phyloP scores from a whole-genome alignment of 768 basidiomycete genomes.

The Postia placenta region DNA sequence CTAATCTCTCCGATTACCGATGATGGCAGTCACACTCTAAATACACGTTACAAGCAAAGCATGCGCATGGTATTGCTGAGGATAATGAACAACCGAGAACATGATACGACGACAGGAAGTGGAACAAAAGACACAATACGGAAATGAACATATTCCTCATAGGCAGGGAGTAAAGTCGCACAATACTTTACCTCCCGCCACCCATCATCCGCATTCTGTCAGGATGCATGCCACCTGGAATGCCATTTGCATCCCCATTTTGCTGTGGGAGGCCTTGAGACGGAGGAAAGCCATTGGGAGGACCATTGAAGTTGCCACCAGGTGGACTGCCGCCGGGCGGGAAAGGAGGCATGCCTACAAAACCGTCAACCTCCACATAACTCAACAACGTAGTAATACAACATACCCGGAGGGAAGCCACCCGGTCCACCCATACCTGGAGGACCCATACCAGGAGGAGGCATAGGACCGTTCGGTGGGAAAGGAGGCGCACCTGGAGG shows the following conservation, averaged over 20 bases:
- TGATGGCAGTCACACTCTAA: too few relatives aligned
- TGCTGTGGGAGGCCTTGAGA: conserved; percentile 27
- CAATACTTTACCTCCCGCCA: too few relatives aligned
- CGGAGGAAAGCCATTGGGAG: conserved; percentile 12
- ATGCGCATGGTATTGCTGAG: too few relatives aligned
- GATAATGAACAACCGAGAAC: too few relatives aligned
- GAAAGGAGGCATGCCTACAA: conserved; percentile 34
- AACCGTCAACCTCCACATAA: neutral
- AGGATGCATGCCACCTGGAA: conserved; percentile 71
- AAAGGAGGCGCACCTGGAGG: conserved; percentile 67
- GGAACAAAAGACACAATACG: neutral
- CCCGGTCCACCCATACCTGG: conserved; percentile 30
- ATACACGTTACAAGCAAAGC: too few relatives aligned
- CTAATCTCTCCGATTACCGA: too few relatives aligned
- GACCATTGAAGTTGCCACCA: conserved; percentile 12
- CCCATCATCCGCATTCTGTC: conserved; percentile 81
- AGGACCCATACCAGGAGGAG: conserved; percentile 30
- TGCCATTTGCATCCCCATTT: conserved; percentile 26
- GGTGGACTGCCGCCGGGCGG: conserved; percentile 26
- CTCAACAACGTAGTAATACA: neutral
- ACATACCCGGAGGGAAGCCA: conserved; percentile 18
- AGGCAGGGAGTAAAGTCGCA: too few relatives aligned
- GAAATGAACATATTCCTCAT: too few relatives aligned
- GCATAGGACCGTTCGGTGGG: conserved; percentile 55
- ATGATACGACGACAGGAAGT: neutral